phyloP scores from a whole-genome alignment of 148 eudicot species.

The Persicaria tinctoria region DNA sequence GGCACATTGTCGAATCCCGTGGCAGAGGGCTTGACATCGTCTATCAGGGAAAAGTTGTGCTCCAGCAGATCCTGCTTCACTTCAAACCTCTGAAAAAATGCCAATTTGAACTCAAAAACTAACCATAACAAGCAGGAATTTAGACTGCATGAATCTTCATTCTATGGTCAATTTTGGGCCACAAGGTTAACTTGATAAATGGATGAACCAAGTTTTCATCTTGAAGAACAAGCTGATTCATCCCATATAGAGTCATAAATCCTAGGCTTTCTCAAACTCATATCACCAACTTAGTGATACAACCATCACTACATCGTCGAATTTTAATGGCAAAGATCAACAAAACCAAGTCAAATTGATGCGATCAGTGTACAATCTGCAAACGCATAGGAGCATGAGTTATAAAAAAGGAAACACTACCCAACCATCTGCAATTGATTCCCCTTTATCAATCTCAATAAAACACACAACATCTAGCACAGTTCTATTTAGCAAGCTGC shows the following conservation, averaged over 20 bases:
- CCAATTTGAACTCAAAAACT: not conserved
- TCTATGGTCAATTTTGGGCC: not conserved
- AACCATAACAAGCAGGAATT: not conserved
- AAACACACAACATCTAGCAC: not conserved
- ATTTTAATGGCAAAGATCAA: not conserved
- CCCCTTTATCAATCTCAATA: not conserved
- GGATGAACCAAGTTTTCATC: not conserved
- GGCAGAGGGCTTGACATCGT: constrained; percentile 47
- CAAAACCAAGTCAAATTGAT: not conserved
- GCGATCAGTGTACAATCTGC: no score
- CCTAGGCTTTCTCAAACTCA: not conserved
- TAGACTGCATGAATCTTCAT: not conserved
- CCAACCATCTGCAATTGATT: not conserved
- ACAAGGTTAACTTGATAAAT: not conserved
- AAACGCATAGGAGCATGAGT: no score
- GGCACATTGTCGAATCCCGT: constrained; percentile 38
- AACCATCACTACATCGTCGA: not conserved
- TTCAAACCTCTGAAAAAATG: constrained; percentile 40
- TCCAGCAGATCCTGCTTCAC: constrained; percentile 40
- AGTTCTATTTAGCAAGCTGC: not conserved
- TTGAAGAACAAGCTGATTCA: not conserved
- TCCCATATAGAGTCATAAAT: not conserved
- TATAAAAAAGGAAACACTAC: not conserved
- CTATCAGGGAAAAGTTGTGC: constrained; percentile 37
- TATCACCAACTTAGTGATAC: not conserved